Percentiles rank a stretch among this genome's conserved stretches.
phyloP scores from a whole-genome alignment of 139 green algal species.

The Volvox reticuliferus region DNA sequence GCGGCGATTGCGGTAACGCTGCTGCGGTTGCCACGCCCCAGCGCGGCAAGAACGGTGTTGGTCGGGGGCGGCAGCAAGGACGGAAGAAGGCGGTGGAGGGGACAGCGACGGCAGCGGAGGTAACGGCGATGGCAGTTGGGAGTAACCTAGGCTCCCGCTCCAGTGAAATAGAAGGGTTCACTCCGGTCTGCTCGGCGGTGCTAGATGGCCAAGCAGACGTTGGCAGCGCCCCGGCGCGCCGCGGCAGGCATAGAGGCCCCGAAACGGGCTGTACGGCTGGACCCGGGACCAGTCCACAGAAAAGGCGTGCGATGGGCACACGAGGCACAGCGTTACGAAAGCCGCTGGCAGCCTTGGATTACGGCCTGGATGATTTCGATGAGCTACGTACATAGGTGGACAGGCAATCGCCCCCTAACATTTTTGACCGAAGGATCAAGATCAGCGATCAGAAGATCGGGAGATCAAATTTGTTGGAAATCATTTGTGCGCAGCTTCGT shows the following conservation, averaged over 20 bases:
- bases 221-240: neutral
- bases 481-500: too few relatives aligned
- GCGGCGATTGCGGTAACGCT: neutral
- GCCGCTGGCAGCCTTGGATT: neutral
- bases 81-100: neutral
- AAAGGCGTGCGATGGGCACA: neutral
- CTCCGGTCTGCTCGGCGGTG: neutral
- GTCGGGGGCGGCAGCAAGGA: neutral
- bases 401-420: too few relatives aligned
- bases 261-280: neutral
- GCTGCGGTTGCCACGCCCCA: neutral
- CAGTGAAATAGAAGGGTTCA: too few relatives aligned
- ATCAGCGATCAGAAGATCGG: too few relatives aligned
- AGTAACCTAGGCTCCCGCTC: neutral
- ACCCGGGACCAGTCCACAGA: neutral
- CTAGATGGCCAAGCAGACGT: neutral
- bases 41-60: neutral
- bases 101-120: neutral
- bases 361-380: neutral
- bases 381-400: neutral
- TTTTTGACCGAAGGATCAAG: too few relatives aligned
- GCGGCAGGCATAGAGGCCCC: neutral
- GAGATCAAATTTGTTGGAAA: too few relatives aligned
- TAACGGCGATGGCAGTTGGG: neutral
- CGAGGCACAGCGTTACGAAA: neutral